Conservation (phyloP, 768 basidiomycete species). For the Russula abietina region DNA sequence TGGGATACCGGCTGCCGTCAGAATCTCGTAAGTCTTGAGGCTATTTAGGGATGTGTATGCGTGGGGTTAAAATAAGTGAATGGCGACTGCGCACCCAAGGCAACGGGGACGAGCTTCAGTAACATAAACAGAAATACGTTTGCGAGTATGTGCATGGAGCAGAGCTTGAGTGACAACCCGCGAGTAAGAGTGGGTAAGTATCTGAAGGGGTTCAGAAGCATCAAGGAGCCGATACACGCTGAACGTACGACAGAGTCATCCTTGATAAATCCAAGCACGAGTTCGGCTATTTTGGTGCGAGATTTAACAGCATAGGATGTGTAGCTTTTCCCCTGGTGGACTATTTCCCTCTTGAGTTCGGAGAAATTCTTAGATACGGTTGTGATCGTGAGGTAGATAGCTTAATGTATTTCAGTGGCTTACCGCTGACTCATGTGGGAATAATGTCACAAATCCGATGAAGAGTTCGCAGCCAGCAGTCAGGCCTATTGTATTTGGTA, state of each 20-base stretch:
- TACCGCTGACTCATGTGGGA: constrained; percentile 77
- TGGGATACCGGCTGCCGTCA: constrained; percentile 87
- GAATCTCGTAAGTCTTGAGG: constrained; percentile 82
- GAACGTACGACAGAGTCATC: constrained; percentile 78
- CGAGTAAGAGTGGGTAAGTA: constrained; percentile 95
- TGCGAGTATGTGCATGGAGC: constrained; percentile 81
- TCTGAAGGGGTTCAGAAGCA: constrained; percentile 43
- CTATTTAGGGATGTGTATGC: constrained; percentile 38
- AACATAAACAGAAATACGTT: constrained; percentile 95
- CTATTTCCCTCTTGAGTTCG: constrained; percentile 75
- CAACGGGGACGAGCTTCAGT: constrained; percentile 91
- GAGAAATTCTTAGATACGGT: constrained; percentile 58
- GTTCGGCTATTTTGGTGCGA: constrained; percentile 81
- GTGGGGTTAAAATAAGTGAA: constrained; percentile 16
- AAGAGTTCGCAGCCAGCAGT: constrained; percentile 90
- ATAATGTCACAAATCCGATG: constrained; percentile 80
- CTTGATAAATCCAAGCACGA: constrained; percentile 88
- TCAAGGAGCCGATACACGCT: constrained; percentile 20
- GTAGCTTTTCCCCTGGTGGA: constrained; percentile 75
- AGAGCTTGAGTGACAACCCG: constrained; percentile 93
- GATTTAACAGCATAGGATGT: constrained; percentile 75
- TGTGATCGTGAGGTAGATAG: constrained; percentile 19
- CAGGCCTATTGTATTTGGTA: constrained; percentile 74
- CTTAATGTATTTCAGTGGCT: constrained; percentile 30
- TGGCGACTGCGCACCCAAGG: constrained; percentile 54